A percentile compares a stretch with the other conserved stretches of the same genome.
Conservation (phyloP, 2,329 filamentous ascomycete species). For the Juglanconis oblonga region DNA sequence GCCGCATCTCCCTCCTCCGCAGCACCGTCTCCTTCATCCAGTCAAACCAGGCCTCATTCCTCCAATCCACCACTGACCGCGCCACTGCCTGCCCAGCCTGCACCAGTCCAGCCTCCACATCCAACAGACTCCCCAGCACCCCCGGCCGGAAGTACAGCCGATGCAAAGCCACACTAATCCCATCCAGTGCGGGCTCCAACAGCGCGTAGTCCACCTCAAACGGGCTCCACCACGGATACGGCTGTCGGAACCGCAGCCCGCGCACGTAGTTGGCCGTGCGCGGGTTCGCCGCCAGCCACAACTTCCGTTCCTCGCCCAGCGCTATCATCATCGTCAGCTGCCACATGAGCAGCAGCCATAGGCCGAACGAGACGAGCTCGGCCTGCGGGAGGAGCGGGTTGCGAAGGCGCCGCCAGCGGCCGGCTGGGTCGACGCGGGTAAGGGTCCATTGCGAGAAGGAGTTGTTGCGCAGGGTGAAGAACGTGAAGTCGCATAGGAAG, state of each 20-base stretch:
- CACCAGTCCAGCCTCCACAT: neutral
- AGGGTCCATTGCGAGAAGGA: neutral
- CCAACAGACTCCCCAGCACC: neutral
- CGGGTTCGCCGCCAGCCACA: constrained; percentile 23
- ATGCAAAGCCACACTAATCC: constrained; percentile 11
- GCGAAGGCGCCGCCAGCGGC: neutral
- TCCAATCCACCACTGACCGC: neutral
- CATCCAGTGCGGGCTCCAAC: constrained; percentile 12
- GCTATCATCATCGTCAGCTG: constrained; percentile 18
- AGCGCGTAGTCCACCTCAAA: constrained; percentile 21
- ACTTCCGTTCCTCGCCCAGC: constrained; percentile 21
- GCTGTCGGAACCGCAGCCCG: constrained; percentile 13
- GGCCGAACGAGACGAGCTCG: neutral
- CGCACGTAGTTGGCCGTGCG: constrained; percentile 21
- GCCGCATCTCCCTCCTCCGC: no score
- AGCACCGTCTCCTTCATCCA: neutral
- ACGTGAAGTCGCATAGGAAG: neutral
- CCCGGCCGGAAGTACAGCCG: neutral
- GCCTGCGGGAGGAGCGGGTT: neutral
- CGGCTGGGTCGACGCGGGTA: neutral
- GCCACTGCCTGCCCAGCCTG: neutral
- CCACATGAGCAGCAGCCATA: constrained; percentile 8
- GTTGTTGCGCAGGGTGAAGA: neutral
- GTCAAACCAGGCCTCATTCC: neutral
- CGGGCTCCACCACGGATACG: constrained; percentile 23